These are phyloP conservation scores for Cytospora mali DNA, from an alignment of 2,329 filamentous ascomycete genomes.

Conservation along the genomic window DNA sequence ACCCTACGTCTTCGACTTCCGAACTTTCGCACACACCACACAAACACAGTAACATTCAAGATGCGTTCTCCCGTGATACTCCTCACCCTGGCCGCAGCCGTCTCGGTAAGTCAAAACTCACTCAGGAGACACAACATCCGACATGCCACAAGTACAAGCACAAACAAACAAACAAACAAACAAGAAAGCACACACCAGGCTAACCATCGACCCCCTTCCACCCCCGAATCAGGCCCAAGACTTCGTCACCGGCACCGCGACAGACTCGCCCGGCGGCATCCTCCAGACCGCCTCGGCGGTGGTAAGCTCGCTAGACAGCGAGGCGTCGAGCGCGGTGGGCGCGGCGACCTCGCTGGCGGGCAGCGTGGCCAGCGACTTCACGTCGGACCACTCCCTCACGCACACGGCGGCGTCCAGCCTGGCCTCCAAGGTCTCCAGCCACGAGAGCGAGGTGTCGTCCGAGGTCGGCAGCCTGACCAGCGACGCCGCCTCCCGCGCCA, in stretches of 20 bases:
- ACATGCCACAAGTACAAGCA: not conserved
- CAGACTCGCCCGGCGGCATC: conserved; percentile 17
- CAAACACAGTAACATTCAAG: conserved; percentile 22
- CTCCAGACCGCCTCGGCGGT: conserved; percentile 26
- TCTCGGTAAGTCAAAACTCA: conserved; percentile 35
- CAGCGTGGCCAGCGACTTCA: conserved; percentile 26
- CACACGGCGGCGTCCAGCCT: not conserved
- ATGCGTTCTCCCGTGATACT: conserved; percentile 40
- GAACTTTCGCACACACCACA: not conserved
- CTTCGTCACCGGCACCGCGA: conserved; percentile 18
- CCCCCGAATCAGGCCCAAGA: conserved; percentile 31
- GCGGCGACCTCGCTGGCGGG: conserved; percentile 20
- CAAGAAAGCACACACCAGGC: not conserved
- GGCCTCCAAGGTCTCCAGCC: conserved; percentile 25
- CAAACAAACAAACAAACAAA: too few species aligned
- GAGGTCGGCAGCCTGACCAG: conserved; percentile 33
- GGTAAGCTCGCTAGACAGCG: conserved; percentile 11
- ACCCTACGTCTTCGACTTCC: not conserved
- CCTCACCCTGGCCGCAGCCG: conserved; percentile 38
- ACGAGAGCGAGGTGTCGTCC: conserved; percentile 33
- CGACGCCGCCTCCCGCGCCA: conserved; percentile 25
- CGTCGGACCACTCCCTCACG: conserved; percentile 6
- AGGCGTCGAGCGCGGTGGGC: conserved; percentile 32
- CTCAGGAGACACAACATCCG: not conserved
- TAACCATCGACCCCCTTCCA: not conserved